Conservation (phyloP, 129 eudicot genomes). For the Escallonia herrerae region DNA sequence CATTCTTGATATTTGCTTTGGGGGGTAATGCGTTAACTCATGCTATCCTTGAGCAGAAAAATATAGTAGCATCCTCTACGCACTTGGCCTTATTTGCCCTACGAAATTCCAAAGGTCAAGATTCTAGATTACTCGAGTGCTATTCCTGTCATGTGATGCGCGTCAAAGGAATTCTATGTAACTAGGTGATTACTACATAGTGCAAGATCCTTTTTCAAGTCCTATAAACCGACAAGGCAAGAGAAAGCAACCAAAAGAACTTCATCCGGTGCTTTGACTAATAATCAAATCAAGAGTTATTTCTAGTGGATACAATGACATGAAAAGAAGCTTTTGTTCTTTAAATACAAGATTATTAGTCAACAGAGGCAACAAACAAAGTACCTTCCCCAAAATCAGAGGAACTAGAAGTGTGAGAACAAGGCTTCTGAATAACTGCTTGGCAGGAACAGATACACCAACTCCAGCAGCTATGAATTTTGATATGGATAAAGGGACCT, state of each 20-base stretch:
- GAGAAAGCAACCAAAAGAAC: background rate
- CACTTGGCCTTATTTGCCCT: too few species aligned
- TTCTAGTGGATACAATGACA: background rate
- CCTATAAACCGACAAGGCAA: background rate
- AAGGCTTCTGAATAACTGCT: constrained; percentile 58
- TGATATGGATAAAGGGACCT: constrained; percentile 85
- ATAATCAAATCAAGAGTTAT: background rate
- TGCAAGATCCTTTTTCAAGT: background rate
- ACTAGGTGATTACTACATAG: too few species aligned
- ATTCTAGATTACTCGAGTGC: too few species aligned
- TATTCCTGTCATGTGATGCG: too few species aligned
- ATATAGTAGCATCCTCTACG: too few species aligned
- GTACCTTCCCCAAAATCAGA: constrained; percentile 76
- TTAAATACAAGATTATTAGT: background rate
- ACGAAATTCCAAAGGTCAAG: too few species aligned
- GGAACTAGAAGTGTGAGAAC: constrained; percentile 65
- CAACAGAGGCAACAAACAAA: background rate
- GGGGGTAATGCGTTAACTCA: too few species aligned
- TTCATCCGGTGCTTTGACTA: background rate
- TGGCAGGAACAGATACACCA: constrained; percentile 72
- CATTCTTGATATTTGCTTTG: too few species aligned
- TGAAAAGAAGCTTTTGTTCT: background rate
- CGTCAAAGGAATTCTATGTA: too few species aligned
- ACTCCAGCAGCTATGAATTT: constrained; percentile 66
- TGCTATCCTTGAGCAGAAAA: too few species aligned